Evolutionary conservation across 768 basidiomycete species (phyloP).

Genomic region (Tylopilus felleus): DNA sequence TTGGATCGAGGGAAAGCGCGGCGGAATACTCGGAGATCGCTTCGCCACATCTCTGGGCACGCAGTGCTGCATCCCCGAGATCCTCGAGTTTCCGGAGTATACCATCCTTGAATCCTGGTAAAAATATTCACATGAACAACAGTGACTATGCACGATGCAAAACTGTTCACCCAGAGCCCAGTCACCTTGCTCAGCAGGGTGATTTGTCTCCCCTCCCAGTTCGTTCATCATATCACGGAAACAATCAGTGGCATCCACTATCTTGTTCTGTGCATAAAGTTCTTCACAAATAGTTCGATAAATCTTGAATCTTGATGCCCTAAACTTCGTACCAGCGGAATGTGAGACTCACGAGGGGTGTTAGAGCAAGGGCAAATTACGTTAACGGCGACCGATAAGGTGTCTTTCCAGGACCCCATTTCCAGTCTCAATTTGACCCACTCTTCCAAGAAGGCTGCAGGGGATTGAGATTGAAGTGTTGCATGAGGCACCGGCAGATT

Average conservation of each 20-base stretch:
- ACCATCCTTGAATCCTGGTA: neutral
- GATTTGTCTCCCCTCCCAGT: neutral
- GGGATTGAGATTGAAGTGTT: no score
- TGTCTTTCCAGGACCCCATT: neutral
- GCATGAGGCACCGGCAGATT: no score
- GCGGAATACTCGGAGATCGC: neutral
- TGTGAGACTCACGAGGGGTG: neutral
- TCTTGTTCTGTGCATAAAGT: neutral
- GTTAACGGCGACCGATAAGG: neutral
- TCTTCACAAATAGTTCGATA: neutral
- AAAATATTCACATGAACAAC: no score
- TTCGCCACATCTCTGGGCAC: neutral
- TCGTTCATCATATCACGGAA: neutral
- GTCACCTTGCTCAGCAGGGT: neutral
- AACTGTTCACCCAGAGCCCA: neutral
- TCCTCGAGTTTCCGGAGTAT: neutral
- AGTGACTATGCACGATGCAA: neutral
- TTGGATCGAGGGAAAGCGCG: neutral
- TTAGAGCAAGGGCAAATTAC: neutral
- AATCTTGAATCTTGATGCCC: neutral
- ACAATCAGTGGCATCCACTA: neutral
- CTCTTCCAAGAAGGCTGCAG: no score
- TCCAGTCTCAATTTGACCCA: neutral
- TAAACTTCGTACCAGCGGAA: neutral
- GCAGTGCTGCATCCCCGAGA: neutral